Base-by-base conservation (phyloP, 2,329 filamentous ascomycete genomes). In the Cladosporium sp. region DNA sequence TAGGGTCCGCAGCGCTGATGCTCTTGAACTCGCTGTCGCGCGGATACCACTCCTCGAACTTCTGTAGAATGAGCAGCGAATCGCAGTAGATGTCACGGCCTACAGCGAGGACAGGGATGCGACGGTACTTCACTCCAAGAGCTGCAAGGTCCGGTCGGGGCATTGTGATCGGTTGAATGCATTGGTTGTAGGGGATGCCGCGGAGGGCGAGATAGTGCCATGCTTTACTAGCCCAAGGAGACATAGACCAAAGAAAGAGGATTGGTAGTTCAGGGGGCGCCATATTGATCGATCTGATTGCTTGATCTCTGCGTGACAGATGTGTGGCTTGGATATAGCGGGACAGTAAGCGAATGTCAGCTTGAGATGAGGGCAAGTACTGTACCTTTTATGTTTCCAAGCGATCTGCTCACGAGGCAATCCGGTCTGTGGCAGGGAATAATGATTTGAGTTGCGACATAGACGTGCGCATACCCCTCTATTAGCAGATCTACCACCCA, bases 121-220 rank as follows among this genome's bases (percentile, higher is more conserved):
- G 53, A 11, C 55, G 53, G 50, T 57, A 55, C n/a, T 44, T 49
- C 16, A 57, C 14, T 28, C 53, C 53, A 19, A 57, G 28, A 18
- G 38, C 41, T 9, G 51, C 49, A 9, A 57, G 44, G 19, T 57
- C 48, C 13, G 55, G 55, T 4, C 55, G 48, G 13, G 55, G 53
- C 31, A 57, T 42, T 14, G 31, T 52, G 31, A 45, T 38, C 5
- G 52, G 54, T 45, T 56, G 54, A 10, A 43, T 34, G 37, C 46
- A 54, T 2, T 32, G 38, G 7, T 9, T 42, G 61, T 84, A 86
- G 0, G 78, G 75, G 40, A 88, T 84, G 28, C 77, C 77, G 41
- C 84, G 79, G 4, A 88, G 76, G 45, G 76, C 73, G n/a, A 88
- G 72, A 64, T 88, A 89, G 83, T 84, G 87, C 16, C 78, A 68